These are phyloP conservation scores for Copromyces sp. DNA, from an alignment of 495 filamentous ascomycete genomes.

Conservation along the genomic window DNA sequence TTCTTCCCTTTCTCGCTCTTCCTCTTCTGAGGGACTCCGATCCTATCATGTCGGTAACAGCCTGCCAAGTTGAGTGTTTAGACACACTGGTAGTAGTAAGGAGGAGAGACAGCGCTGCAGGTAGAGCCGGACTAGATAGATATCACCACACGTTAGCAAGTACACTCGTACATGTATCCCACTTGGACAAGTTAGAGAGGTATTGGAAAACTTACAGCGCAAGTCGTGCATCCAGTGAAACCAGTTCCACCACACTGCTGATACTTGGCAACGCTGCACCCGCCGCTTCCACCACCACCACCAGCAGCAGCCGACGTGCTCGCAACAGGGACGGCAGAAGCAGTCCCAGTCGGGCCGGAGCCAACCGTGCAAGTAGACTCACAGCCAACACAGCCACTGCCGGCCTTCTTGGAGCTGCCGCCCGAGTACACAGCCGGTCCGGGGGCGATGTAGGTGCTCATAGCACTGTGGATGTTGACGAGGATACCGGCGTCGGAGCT, in stretches of 20 bases:
- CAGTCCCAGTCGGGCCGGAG: constrained; percentile 17
- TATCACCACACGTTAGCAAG: not conserved
- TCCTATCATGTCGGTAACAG: not conserved
- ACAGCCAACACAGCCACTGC: constrained; percentile 27
- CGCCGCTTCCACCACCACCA: constrained; percentile 10
- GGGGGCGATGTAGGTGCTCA: constrained; percentile 28
- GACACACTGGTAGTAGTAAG: constrained; percentile 31
- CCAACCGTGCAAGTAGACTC: constrained; percentile 30
- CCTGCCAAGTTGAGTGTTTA: constrained; percentile 1
- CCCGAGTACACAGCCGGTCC: constrained; percentile 33
- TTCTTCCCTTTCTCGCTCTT: not conserved
- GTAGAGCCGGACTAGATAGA: constrained; percentile 12
- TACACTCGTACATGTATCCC: too few species aligned
- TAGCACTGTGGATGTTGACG: constrained; percentile 35
- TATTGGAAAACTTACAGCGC: constrained; percentile 22
- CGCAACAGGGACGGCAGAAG: constrained; percentile 2
- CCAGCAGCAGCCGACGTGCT: constrained; percentile 12
- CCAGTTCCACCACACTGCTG: constrained; percentile 38
- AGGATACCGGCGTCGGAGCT: constrained; percentile 39
- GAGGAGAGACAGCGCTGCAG: constrained; percentile 16
- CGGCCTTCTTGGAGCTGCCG: constrained; percentile 26
- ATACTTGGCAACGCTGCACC: constrained; percentile 28
- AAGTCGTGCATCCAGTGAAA: constrained; percentile 33
- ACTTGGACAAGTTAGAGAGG: too few species aligned
- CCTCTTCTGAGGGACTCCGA: not conserved